A percentile compares a stretch with the other conserved stretches of the same genome.
These are phyloP conservation scores for Melanogaster broomeanus DNA, from an alignment of 768 basidiomycete species.

Conservation along the genomic window DNA sequence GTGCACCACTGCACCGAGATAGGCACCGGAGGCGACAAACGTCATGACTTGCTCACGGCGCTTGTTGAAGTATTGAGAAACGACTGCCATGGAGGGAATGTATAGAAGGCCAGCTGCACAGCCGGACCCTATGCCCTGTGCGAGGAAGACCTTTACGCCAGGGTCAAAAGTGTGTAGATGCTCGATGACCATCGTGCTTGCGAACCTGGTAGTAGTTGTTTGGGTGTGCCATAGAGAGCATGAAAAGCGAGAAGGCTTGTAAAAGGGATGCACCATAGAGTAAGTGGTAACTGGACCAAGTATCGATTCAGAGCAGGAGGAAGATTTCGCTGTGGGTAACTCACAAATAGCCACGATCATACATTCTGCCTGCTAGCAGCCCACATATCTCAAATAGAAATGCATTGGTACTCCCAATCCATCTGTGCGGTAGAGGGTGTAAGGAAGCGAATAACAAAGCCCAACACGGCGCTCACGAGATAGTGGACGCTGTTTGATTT, in stretches of 20 bases:
- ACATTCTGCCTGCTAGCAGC: slow-evolving; percentile 46
- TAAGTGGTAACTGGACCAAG: slow-evolving; percentile 21
- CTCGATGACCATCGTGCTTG: not conserved
- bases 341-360: slow-evolving; percentile 56
- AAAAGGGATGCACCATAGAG: slow-evolving; percentile 31
- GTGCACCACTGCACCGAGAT: slow-evolving; percentile 59
- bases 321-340: slow-evolving; percentile 5
- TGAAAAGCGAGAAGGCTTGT: slow-evolving; percentile 38
- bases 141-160: slow-evolving; percentile 46
- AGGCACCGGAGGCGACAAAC: slow-evolving; percentile 56
- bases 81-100: slow-evolving; percentile 47
- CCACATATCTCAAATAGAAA: slow-evolving; percentile 47
- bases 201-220: slow-evolving; percentile 45
- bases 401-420: slow-evolving; percentile 53
- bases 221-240: slow-evolving; percentile 47
- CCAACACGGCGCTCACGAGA: too few species aligned
- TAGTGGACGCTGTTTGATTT: slow-evolving; percentile 37
- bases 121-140: slow-evolving; percentile 52
- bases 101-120: slow-evolving; percentile 50
- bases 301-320: not conserved
- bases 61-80: slow-evolving; percentile 54
- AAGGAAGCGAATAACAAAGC: not conserved
- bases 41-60: slow-evolving; percentile 54
- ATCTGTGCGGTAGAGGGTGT: slow-evolving; percentile 22
- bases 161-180: not conserved